Base-by-base conservation (phyloP, 1,284 basidiomycete species). In the Cutaneotrichosporon cavernicola region DNA sequence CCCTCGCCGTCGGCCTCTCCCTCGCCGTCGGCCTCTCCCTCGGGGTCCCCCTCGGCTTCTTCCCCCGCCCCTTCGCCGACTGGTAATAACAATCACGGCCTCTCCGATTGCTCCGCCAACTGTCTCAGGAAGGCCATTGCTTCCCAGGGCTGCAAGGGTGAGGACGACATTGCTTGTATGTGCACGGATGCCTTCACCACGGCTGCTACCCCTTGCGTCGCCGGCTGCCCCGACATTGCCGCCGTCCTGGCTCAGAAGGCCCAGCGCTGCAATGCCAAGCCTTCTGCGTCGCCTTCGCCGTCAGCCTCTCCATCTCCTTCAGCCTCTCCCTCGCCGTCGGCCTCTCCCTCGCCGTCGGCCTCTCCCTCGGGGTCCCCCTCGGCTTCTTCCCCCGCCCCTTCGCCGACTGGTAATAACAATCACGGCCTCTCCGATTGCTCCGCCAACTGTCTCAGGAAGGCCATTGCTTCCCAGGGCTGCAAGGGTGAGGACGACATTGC, bases 401-500 rank as follows among this genome's bases (percentile, higher is more conserved):
- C 14, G 32, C 26, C 26, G 26, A 26, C 16, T 31, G 46, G 32
- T 51, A 26, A 26, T 1, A 3, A 26, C 26, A 26, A 26, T 26
- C 26, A 26, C 5, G 49, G 38, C 30, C 34, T 62, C n/a, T 46
- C 49, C 21, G 18, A 38, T 9, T 62, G 61, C 22, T 34, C 34
- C 4, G n/a, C 43, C 31, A 26, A 34, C 16, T 58, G 56, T 32
- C 26, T 58, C 13, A 11, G 13, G 30, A 49, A 34, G 4, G 56
- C 56, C 9, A 34, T 50, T 13, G 32, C 26, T 10, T 6, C 14
- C 11, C 68, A 56, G 46, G 60, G 60, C 26, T 62, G 60, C 60
- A 57, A 50, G 55, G 47, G 55, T 8, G 21, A 56, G 18, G 14
- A 34, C n/a, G 60, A 62, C 60, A 62, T 14, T 16, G 60, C 60